Evolutionary conservation across 768 basidiomycete species (phyloP).

Genomic region (Kwoniella dejecticola): DNA sequence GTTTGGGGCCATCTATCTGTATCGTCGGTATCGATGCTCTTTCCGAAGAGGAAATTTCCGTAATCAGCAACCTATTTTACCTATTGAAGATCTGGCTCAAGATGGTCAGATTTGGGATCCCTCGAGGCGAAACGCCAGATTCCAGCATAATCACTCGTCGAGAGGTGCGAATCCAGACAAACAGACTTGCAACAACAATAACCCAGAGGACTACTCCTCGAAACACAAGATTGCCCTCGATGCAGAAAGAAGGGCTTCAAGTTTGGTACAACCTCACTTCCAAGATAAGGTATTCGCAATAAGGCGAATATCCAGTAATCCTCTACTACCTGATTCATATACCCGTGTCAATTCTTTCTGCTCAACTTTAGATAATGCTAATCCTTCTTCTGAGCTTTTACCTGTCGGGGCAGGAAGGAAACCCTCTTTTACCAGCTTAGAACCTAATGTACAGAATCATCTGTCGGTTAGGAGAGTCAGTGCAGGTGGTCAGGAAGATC

Average conservation of each 20-base stretch:
- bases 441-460: neutral
- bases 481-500: constrained; percentile 16
- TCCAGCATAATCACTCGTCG: too few relatives aligned
- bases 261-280: constrained; percentile 30
- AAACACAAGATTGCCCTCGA: too few relatives aligned
- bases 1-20: constrained; percentile 2
- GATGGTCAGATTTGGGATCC: neutral
- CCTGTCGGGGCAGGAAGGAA: neutral
- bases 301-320: constrained; percentile 27
- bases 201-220: too few relatives aligned
- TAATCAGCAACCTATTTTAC: neutral
- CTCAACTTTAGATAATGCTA: constrained; percentile 16
- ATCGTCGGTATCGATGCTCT: constrained; percentile 3
- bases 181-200: too few relatives aligned
- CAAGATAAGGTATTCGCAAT: constrained; percentile 24
- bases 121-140: too few relatives aligned
- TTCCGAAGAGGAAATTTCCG: neutral
- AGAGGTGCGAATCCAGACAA: too few relatives aligned
- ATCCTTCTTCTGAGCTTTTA: neutral
- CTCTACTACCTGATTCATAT: constrained; percentile 14
- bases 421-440: neutral
- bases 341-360: constrained; percentile 29
- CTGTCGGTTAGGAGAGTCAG: constrained; percentile 16
- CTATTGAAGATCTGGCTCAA: too few relatives aligned
- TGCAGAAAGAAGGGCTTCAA: neutral